Conservation (phyloP, 345 rosid genomes). For the Physaria fendleri region DNA sequence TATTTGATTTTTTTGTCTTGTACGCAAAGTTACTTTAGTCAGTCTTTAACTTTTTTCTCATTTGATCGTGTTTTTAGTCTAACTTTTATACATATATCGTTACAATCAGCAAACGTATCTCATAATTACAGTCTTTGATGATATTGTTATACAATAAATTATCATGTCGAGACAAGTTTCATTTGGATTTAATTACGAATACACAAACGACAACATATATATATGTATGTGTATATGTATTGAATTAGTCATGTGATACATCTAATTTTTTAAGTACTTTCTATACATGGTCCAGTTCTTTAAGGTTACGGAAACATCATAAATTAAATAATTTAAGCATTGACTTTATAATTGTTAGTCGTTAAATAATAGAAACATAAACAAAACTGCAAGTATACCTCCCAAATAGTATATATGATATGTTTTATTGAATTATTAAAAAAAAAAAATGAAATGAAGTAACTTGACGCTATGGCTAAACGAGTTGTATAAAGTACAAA, state of each 20-base stretch:
- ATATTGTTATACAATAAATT: neutral
- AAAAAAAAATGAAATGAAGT: constrained; percentile 14
- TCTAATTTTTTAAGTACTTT: neutral
- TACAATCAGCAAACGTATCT: neutral
- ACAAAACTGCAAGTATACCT: constrained; percentile 26
- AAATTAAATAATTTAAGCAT: constrained; percentile 4
- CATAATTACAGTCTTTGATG: neutral
- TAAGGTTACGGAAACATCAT: constrained; percentile 10
- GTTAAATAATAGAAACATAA: constrained; percentile 8
- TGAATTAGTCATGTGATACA: neutral
- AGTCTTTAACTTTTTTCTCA: neutral
- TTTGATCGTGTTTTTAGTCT: neutral
- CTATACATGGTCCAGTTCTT: neutral
- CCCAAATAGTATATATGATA: neutral
- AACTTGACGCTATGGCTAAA: constrained; percentile 35
- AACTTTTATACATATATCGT: neutral
- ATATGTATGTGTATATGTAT: too few species aligned
- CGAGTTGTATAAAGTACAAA: constrained; percentile 16
- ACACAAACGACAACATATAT: neutral
- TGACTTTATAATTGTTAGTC: constrained; percentile 3
- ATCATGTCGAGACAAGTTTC: neutral
- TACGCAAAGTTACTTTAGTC: neutral
- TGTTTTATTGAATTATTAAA: neutral
- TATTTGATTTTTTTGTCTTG: neutral
- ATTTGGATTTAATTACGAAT: neutral